Percentiles rank a stretch among this genome's conserved stretches.
These are phyloP conservation scores for Sphaerulina vaccinii DNA, from an alignment of 2,329 filamentous ascomycete genomes.

Conservation along the genomic window DNA sequence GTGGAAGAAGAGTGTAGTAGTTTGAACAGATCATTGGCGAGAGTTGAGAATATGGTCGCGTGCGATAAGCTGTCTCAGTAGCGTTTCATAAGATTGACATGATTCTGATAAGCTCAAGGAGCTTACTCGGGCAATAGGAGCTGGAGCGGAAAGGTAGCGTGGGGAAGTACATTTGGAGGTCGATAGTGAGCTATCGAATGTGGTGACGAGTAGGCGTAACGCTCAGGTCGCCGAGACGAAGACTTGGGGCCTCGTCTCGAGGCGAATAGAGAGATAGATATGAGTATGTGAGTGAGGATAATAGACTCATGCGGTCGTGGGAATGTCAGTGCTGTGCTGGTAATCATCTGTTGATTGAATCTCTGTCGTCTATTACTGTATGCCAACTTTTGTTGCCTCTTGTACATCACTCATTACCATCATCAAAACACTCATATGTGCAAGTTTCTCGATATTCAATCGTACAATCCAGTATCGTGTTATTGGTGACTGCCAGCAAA, in stretches of 20 bases:
- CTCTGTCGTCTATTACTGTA: too few relatives aligned
- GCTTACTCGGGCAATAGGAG: slow-evolving; percentile 1
- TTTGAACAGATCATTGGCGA: background rate
- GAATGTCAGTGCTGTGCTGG: too few relatives aligned
- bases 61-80: background rate
- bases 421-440: too few relatives aligned
- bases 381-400: background rate
- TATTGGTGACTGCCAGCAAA: slow-evolving; percentile 1
- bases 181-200: background rate
- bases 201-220: background rate
- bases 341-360: too few relatives aligned
- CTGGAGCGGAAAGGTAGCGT: background rate
- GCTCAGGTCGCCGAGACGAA: too few relatives aligned
- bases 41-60: background rate
- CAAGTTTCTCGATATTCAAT: too few relatives aligned
- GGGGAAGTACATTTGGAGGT: slow-evolving; percentile 9
- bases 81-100: slow-evolving; percentile 1
- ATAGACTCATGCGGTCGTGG: too few relatives aligned
- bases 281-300: too few relatives aligned
- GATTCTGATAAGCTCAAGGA: slow-evolving; percentile 13
- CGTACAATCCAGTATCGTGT: background rate
- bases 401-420: too few relatives aligned
- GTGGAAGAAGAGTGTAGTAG: too few relatives aligned
- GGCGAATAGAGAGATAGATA: too few relatives aligned
- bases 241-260: background rate